Conservation (phyloP, 768 basidiomycete genomes). For the Lepiota venenata region DNA sequence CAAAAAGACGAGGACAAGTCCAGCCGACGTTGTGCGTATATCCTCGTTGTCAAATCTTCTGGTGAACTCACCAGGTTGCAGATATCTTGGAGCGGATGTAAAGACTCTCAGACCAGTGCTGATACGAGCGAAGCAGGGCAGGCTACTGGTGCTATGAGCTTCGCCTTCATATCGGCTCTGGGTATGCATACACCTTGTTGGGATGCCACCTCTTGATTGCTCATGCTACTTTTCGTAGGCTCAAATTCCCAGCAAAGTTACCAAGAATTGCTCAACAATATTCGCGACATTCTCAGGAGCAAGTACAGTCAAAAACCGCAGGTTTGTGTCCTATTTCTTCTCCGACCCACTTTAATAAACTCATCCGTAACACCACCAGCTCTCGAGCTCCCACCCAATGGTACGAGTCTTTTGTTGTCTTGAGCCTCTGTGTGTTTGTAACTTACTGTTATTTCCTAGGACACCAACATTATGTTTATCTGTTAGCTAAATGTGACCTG, state of each 20-base stretch:
- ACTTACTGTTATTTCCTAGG: conserved; percentile 17
- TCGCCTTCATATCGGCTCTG: conserved; percentile 56
- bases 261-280: conserved; percentile 36
- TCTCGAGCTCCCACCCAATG: conserved; percentile 35
- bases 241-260: conserved; percentile 40
- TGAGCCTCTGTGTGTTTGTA: too few relatives aligned
- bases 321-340: conserved; percentile 15
- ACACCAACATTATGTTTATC: conserved; percentile 37
- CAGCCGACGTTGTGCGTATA: conserved; percentile 83
- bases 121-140: conserved; percentile 65
- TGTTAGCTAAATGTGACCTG: conserved; percentile 18
- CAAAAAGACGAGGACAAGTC: conserved; percentile 65
- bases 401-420: conserved; percentile 23
- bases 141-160: conserved; percentile 80
- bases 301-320: conserved; percentile 45
- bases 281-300: conserved; percentile 33
- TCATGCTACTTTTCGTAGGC: conserved; percentile 21
- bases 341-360: conserved; percentile 4
- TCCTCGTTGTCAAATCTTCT: too few relatives aligned
- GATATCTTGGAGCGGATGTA: conserved; percentile 88
- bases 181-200: conserved; percentile 27
- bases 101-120: conserved; percentile 80
- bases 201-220: background rate
- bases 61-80: conserved; percentile 20
- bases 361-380: conserved; percentile 27